phyloP scores from a whole-genome alignment of 2,329 filamentous ascomycete species.

The Aaosphaeria pasadenensis region DNA sequence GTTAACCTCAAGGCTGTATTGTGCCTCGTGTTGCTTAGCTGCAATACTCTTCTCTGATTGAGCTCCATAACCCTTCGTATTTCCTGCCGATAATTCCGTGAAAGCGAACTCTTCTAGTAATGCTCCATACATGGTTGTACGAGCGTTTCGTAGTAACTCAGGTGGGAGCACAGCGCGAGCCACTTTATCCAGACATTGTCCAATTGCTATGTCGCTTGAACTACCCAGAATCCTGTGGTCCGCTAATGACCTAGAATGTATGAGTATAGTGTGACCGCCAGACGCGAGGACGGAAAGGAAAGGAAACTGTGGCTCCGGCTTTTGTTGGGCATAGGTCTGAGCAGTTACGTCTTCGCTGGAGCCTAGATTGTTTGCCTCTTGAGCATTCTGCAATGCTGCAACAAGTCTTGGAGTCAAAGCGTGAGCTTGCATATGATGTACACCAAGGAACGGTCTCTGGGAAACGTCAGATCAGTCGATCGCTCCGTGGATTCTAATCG shows the following conservation, averaged over 20 bases:
- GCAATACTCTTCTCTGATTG: slow-evolving; percentile 82
- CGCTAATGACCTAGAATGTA: slow-evolving; percentile 66
- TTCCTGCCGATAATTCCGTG: slow-evolving; percentile 26
- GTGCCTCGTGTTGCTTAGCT: slow-evolving; percentile 26
- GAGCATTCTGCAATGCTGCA: slow-evolving; percentile 51
- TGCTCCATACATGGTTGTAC: slow-evolving; percentile 75
- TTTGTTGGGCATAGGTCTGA: neutral
- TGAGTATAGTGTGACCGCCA: slow-evolving; percentile 85
- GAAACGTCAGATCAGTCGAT: neutral
- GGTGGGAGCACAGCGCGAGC: slow-evolving; percentile 72
- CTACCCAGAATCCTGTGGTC: slow-evolving; percentile 71
- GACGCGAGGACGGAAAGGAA: slow-evolving; percentile 88
- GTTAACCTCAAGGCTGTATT: slow-evolving; percentile 3
- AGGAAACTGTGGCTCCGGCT: slow-evolving; percentile 64
- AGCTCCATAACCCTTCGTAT: slow-evolving; percentile 59
- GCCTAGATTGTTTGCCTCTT: neutral
- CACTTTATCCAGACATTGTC: slow-evolving; percentile 85
- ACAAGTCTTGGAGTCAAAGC: slow-evolving; percentile 82
- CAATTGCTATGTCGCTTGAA: slow-evolving; percentile 79
- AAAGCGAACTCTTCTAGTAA: slow-evolving; percentile 80
- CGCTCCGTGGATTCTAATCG: neutral
- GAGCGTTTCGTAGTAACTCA: slow-evolving; percentile 51
- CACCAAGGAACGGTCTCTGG: slow-evolving; percentile 71
- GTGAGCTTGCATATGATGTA: slow-evolving; percentile 98
- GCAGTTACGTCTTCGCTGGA: too few species aligned